These are phyloP conservation scores for Podaxis sp. DNA, from an alignment of 768 basidiomycete species.

Conservation along the genomic window DNA sequence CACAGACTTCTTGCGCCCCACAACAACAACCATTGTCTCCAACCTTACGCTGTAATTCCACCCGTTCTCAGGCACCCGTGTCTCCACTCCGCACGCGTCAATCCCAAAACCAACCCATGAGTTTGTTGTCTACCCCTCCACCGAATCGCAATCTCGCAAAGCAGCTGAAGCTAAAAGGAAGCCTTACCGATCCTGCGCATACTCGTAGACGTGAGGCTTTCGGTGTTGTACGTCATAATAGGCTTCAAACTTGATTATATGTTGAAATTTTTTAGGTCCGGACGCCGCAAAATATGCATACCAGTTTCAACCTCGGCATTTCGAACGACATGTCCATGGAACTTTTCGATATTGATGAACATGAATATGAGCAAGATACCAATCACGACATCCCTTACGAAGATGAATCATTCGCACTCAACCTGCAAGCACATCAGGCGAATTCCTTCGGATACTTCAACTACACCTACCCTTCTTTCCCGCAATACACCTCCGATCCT, in stretches of 20 bases:
- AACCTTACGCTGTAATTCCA: conserved; percentile 23
- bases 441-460: conserved; percentile 31
- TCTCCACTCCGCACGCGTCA: conserved; percentile 33
- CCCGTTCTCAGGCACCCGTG: conserved; percentile 21
- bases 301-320: conserved; percentile 29
- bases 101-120: conserved; percentile 27
- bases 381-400: conserved; percentile 26
- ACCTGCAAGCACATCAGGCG: conserved; percentile 25
- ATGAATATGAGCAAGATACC: conserved; percentile 45
- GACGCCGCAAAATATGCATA: conserved; percentile 25
- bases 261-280: conserved; percentile 23
- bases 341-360: conserved; percentile 74
- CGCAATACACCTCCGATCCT: conserved; percentile 30
- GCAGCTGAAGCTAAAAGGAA: conserved; percentile 63
- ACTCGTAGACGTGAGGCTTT: conserved; percentile 41
- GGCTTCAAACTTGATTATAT: conserved; percentile 17
- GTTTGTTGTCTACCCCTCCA: conserved; percentile 59
- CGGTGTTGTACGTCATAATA: conserved; percentile 27
- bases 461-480: conserved; percentile 22
- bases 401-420: conserved; percentile 34
- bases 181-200: conserved; percentile 67
- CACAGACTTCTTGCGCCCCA: conserved; percentile 37
- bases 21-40: conserved; percentile 33
- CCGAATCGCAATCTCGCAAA: conserved; percentile 51
- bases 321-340: conserved; percentile 45